phyloP scores from a whole-genome alignment of 805 yeast species.

The Wickerhamomyces bisporus region DNA sequence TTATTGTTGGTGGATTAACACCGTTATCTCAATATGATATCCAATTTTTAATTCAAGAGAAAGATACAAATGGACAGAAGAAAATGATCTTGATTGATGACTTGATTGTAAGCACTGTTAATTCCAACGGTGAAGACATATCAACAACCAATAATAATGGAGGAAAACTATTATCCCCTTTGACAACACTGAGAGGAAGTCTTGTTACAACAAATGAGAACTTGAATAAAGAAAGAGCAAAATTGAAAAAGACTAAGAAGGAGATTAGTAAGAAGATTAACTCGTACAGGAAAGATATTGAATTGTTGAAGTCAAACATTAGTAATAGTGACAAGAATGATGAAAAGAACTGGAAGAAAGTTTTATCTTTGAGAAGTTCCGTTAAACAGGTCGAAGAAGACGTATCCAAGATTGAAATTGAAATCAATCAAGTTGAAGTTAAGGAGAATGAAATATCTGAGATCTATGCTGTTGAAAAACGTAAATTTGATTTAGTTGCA shows the following conservation, averaged over 20 bases:
- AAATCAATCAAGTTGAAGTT: slow-evolving; percentile 10
- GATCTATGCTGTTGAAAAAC: slow-evolving; percentile 30
- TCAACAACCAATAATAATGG: slow-evolving; percentile 29
- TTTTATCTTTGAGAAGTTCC: slow-evolving; percentile 14
- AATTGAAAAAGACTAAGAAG: slow-evolving; percentile 49
- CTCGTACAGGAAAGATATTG: slow-evolving; percentile 52
- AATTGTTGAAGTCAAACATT: slow-evolving; percentile 42
- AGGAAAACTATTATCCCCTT: slow-evolving; percentile 43
- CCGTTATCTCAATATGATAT: slow-evolving; percentile 63
- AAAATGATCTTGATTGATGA: slow-evolving; percentile 34
- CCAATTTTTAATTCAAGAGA: slow-evolving; percentile 33
- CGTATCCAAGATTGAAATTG: slow-evolving; percentile 15
- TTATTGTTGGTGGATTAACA: slow-evolving; percentile 60
- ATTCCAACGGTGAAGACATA: slow-evolving; percentile 15
- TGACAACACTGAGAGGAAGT: slow-evolving; percentile 60
- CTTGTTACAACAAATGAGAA: slow-evolving; percentile 59
- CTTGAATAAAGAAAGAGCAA: slow-evolving; percentile 50
- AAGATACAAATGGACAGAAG: slow-evolving; percentile 21
- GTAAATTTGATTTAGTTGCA: slow-evolving; percentile 31
- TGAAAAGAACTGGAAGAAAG: slow-evolving; percentile 36
- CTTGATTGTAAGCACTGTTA: slow-evolving; percentile 33
- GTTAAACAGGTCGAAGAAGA: slow-evolving; percentile 24
- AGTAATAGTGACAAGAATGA: slow-evolving; percentile 48
- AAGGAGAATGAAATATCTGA: slow-evolving; percentile 35
- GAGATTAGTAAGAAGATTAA: slow-evolving; percentile 53